Evolutionary conservation across 768 basidiomycete species (phyloP).

Genomic region (Tubosaeta brunneosetosa): DNA sequence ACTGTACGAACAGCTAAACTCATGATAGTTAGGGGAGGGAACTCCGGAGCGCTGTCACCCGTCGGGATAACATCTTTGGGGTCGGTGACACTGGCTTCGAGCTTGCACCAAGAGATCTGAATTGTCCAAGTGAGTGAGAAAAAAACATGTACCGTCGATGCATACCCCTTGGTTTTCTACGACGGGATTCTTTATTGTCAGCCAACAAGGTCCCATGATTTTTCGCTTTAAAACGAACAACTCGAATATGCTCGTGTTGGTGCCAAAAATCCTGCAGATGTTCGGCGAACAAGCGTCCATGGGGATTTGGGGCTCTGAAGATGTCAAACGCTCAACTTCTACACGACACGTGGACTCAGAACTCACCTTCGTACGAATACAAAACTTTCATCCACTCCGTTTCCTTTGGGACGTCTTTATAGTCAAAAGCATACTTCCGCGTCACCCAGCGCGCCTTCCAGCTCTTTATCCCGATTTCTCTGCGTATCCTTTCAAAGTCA

Average conservation of each 20-base stretch:
- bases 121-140: not conserved
- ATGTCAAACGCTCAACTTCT: too few species aligned
- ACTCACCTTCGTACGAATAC: constrained; percentile 80
- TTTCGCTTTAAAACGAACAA: constrained; percentile 90
- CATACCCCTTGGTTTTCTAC: constrained; percentile 78
- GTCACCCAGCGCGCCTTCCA: constrained; percentile 85
- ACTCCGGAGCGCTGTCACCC: constrained; percentile 67
- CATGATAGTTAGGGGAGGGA: constrained; percentile 87
- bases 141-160: not conserved
- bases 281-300: constrained; percentile 72
- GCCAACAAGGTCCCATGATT: constrained; percentile 99
- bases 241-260: constrained; percentile 91
- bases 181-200: constrained; percentile 72
- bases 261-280: constrained; percentile 84
- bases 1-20: constrained; percentile 85
- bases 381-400: constrained; percentile 94
- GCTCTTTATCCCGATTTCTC: constrained; percentile 64
- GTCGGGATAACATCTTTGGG: constrained; percentile 89
- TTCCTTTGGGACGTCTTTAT: constrained; percentile 66
- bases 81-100: constrained; percentile 77
- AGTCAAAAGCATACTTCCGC: constrained; percentile 87
- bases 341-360: not conserved
- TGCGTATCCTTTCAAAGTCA: constrained; percentile 79
- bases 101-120: constrained; percentile 95
- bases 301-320: constrained; percentile 53